A percentile compares a stretch with the other conserved stretches of the same genome.
Evolutionary conservation across 352 stramenopile genomes (phyloP).

Genomic region (Globisporangium nodosum): DNA sequence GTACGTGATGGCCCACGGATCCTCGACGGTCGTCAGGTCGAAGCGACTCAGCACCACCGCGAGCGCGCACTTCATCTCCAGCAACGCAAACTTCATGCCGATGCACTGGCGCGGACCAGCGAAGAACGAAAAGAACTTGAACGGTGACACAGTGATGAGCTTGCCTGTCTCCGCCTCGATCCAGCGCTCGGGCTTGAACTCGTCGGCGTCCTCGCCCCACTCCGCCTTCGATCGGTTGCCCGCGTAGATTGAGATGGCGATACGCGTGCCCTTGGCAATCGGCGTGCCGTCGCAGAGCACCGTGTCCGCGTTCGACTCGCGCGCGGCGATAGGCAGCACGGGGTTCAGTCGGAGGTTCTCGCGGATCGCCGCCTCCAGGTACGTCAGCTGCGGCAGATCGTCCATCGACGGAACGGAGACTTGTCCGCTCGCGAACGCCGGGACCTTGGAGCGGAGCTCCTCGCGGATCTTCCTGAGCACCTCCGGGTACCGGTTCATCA

Average conservation of each 20-base stretch:
- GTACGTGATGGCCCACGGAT: slow-evolving; percentile 5
- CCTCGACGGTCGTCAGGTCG: slow-evolving; percentile 10
- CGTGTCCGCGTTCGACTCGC: slow-evolving; percentile 15
- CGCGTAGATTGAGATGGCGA: slow-evolving; percentile 19
- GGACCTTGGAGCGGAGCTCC: slow-evolving; percentile 13
- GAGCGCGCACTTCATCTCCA: slow-evolving; percentile 44
- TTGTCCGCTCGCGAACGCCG: neutral
- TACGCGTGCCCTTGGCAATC: slow-evolving; percentile 14
- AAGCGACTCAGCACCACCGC: slow-evolving; percentile 23
- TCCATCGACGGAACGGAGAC: slow-evolving; percentile 1
- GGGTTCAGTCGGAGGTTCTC: slow-evolving; percentile 17
- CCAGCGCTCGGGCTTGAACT: slow-evolving; percentile 47
- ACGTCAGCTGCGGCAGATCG: slow-evolving; percentile 6
- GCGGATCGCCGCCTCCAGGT: neutral
- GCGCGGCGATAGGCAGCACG: slow-evolving; percentile 9
- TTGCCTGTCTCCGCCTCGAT: slow-evolving; percentile 18
- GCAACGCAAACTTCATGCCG: slow-evolving; percentile 32
- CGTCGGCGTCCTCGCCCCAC: slow-evolving; percentile 26
- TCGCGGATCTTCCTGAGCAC: slow-evolving; percentile 23
- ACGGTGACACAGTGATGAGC: slow-evolving; percentile 18
- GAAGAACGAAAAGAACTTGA: slow-evolving; percentile 42
- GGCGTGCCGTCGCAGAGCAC: slow-evolving; percentile 24
- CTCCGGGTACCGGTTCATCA: slow-evolving; percentile 35
- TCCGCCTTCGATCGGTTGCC: slow-evolving; percentile 20
- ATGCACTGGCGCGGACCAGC: slow-evolving; percentile 35